These are phyloP conservation scores for Penicillium sp. DNA, from an alignment of 2,329 filamentous ascomycete genomes.

Conservation along the genomic window DNA sequence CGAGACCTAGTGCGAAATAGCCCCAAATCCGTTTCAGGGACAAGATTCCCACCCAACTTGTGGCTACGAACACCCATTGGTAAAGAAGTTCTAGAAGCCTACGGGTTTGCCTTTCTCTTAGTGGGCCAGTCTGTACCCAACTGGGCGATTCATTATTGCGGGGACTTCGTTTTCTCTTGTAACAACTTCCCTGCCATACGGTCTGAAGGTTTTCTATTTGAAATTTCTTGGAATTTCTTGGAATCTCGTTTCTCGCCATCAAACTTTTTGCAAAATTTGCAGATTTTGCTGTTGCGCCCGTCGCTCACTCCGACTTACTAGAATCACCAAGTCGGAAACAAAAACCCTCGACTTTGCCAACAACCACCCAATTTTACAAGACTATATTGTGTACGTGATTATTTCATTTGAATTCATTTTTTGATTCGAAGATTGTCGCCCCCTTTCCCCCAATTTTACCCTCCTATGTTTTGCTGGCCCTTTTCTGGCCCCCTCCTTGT, in stretches of 20 bases:
- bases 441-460: background rate
- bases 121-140: constrained; percentile 19
- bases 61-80: constrained; percentile 13
- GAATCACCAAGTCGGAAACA: constrained; percentile 1
- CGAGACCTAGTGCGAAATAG: constrained; percentile 8
- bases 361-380: background rate
- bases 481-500: constrained; percentile 11
- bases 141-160: constrained; percentile 18
- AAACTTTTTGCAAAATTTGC: background rate
- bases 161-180: constrained; percentile 15
- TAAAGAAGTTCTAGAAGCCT: constrained; percentile 21
- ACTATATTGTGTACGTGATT: background rate
- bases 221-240: constrained; percentile 10
- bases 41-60: constrained; percentile 3
- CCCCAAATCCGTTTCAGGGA: constrained; percentile 11
- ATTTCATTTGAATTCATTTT: constrained; percentile 10
- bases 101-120: constrained; percentile 3
- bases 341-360: constrained; percentile 11
- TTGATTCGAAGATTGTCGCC: background rate
- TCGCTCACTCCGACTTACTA: constrained; percentile 9
- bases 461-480: constrained; percentile 10
- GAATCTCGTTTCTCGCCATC: background rate
- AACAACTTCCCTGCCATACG: constrained; percentile 14
- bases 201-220: constrained; percentile 7
- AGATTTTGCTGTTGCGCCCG: constrained; percentile 11